phyloP scores from a whole-genome alignment of 2,329 filamentous ascomycete species.

The Trichophyton simii region DNA sequence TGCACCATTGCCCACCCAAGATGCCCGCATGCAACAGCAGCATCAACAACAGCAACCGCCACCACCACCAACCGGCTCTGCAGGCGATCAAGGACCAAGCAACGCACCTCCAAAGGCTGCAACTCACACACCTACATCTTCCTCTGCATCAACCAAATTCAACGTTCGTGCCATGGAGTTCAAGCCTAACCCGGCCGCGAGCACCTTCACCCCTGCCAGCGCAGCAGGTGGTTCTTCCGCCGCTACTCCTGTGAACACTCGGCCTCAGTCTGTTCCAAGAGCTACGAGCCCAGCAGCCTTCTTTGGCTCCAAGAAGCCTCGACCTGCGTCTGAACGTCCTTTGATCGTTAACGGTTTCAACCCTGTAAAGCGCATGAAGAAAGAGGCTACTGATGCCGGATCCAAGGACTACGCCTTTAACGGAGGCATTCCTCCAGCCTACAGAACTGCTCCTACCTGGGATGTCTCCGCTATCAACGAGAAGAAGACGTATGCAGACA shows the following conservation, averaged over 20 bases:
- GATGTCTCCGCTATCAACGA: conserved; percentile 55
- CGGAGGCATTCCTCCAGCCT: conserved; percentile 71
- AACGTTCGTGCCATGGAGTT: conserved; percentile 62
- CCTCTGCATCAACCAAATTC: conserved; percentile 42
- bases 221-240: conserved; percentile 55
- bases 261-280: conserved; percentile 36
- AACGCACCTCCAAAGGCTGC: conserved; percentile 33
- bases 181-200: conserved; percentile 68
- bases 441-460: conserved; percentile 78
- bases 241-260: conserved; percentile 49
- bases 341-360: conserved; percentile 47
- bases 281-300: conserved; percentile 41
- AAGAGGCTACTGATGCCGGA: conserved; percentile 43
- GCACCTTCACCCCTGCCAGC: conserved; percentile 61
- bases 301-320: conserved; percentile 60
- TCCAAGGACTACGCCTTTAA: conserved; percentile 58
- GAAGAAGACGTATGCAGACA: conserved; percentile 66
- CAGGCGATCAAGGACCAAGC: conserved; percentile 38
- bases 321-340: conserved; percentile 44
- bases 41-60: too few species aligned
- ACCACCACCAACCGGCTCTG: conserved; percentile 51
- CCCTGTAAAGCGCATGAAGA: conserved; percentile 57
- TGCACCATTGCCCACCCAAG: conserved; percentile 46
- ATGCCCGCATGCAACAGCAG: conserved; percentile 43
- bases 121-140: conserved; percentile 42